phyloP scores from a whole-genome alignment of 805 yeast species.

The Saturnispora mendoncae region DNA sequence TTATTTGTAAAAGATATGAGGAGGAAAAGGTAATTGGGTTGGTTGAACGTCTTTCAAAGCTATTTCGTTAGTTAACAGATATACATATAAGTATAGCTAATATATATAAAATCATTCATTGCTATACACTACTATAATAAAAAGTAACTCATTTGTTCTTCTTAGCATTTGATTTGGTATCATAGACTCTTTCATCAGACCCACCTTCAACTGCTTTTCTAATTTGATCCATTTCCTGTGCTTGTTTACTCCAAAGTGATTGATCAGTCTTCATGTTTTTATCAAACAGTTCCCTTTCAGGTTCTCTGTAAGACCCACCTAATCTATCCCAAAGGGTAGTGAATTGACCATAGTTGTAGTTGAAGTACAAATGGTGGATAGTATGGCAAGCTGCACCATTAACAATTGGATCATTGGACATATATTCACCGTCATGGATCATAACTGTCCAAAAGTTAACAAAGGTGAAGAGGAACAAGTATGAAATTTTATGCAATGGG shows the following conservation, averaged over 20 bases:
- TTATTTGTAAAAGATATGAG: constrained; percentile 45
- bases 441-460: constrained; percentile 97
- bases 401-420: constrained; percentile 86
- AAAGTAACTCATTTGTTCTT: constrained; percentile 5
- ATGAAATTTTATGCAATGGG: constrained; percentile 85
- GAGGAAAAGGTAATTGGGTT: constrained; percentile 48
- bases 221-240: constrained; percentile 66
- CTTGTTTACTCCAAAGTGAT: constrained; percentile 62
- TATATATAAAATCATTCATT: too few species aligned
- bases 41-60: constrained; percentile 14
- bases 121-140: too few species aligned
- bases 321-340: constrained; percentile 97
- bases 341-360: constrained; percentile 97
- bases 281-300: constrained; percentile 80
- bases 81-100: not conserved
- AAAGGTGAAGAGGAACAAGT: constrained; percentile 73
- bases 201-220: constrained; percentile 74
- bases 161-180: constrained; percentile 5
- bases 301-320: constrained; percentile 88
- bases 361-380: constrained; percentile 91
- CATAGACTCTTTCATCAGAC: constrained; percentile 69
- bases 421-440: constrained; percentile 96
- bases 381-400: constrained; percentile 99
- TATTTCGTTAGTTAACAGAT: not conserved
- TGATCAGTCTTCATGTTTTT: constrained; percentile 47